Evolutionary conservation across 2,329 filamentous ascomycete species (phyloP), one percentile per base, ranked within the genome.

Genomic region (Ceratocystis papillata): DNA sequence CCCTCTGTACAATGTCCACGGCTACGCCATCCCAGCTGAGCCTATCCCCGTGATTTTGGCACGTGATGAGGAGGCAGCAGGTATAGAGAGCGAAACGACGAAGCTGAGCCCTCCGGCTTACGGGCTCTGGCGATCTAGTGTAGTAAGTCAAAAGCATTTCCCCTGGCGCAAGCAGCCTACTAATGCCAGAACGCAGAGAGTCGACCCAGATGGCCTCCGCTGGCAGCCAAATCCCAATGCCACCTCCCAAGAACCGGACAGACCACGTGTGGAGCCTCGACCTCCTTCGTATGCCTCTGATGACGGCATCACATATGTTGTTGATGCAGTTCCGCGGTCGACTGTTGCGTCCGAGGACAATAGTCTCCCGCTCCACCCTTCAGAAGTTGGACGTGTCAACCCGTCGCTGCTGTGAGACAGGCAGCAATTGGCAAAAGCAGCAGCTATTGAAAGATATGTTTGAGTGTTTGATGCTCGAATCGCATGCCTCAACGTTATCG

Each of bases 51-150:
- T 96, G 10, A 83, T 88, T 20, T 79, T 93, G 59, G 84, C 85
- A 1, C 81, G 83, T 50, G 90, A 94, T 72, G 88, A 92, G 71
- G 89, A 91, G 71, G 81, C 83, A 20, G 81, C 77, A 1, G 82
- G 81, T 2, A 74, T 80, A 64, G 80, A 83, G 66, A 81, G 79
- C 63, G 81, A 84, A 67, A 76, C 81, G 0, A 76, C 77, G 53
- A 85, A 85, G 70, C 70, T 80, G 22, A 83, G 85, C 7, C 91
- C 92, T 3, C 91, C 92, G 0, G 90, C 90, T 1, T 96, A 96
- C 73, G 91, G 91, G 0, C 77, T 90, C 0, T 95, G 90, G 89
- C 81, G 90, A 64, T 86, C 87, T 74, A 93, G 87, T 72, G 89
- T 94, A 75, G 87, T 89, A 81, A 75, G 86, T 84, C 61, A 55